Conservation (phyloP, 2,329 filamentous ascomycete species). For the Neoscytalidium dimidiatum region DNA sequence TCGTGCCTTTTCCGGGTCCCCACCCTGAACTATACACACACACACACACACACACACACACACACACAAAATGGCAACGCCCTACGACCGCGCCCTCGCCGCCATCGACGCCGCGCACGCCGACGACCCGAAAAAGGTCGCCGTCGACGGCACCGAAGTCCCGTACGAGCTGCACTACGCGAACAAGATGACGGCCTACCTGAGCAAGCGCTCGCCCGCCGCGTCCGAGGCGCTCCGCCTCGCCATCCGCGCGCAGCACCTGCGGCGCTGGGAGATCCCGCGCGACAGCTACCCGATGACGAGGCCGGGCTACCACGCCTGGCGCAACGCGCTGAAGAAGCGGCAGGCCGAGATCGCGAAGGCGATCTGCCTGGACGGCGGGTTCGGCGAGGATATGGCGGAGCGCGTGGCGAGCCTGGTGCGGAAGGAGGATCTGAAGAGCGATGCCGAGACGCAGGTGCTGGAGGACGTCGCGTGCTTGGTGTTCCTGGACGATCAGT, state of each 20-base stretch:
- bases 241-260: conserved; percentile 82
- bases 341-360: conserved; percentile 65
- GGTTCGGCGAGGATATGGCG: conserved; percentile 56
- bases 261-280: conserved; percentile 82
- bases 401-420: conserved; percentile 70
- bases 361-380: conserved; percentile 54
- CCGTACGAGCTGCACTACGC: conserved; percentile 86
- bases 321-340: conserved; percentile 74
- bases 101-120: conserved; percentile 75
- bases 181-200: conserved; percentile 74
- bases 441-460: conserved; percentile 68
- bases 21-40: no score
- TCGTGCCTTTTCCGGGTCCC: no score
- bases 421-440: conserved; percentile 72
- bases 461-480: conserved; percentile 86
- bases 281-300: conserved; percentile 73
- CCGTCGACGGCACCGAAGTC: conserved; percentile 41
- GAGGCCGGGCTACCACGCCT: conserved; percentile 74
- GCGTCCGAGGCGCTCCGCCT: conserved; percentile 68
- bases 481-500: conserved; percentile 85
- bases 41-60: no score
- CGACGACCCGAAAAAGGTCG: conserved; percentile 63
- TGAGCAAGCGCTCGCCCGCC: conserved; percentile 58
- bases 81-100: conserved; percentile 54
- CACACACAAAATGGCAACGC: conserved; percentile 19